These are phyloP conservation scores for Kitagawia praeruptora DNA, from an alignment of 129 eudicot species.

Conservation along the genomic window DNA sequence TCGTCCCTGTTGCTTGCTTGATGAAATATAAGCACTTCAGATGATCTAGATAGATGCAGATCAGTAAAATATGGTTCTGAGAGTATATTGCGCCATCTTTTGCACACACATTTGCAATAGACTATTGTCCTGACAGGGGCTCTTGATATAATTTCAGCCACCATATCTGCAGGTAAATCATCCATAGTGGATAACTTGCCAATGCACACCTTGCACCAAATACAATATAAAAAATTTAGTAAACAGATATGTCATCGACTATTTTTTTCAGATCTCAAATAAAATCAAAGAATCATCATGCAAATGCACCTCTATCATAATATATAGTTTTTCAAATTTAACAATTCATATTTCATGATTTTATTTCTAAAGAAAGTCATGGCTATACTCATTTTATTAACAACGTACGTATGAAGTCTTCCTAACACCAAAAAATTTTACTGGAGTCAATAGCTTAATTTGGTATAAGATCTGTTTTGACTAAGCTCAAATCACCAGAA, in stretches of 20 bases:
- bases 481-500: not conserved
- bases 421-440: too few species aligned
- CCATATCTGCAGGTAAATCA: conserved; percentile 8
- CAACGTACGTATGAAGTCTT: too few species aligned
- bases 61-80: conserved; percentile 16
- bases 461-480: too few species aligned
- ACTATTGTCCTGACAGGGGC: conserved; percentile 18
- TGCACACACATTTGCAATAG: conserved; percentile 32
- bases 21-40: conserved; percentile 17
- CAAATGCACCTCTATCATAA: not conserved
- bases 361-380: too few species aligned
- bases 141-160: conserved; percentile 26
- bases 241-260: not conserved
- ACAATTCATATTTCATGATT: too few species aligned
- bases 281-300: not conserved
- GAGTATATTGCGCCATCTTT: conserved; percentile 27
- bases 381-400: not conserved
- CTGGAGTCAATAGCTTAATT: too few species aligned
- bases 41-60: conserved; percentile 28
- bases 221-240: not conserved
- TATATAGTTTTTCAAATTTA: not conserved
- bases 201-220: not conserved
- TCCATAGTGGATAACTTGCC: not conserved
- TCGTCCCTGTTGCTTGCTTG: not conserved
- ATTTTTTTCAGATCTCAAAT: not conserved